A percentile compares a stretch with the other conserved stretches of the same genome.
Evolutionary conservation across 2,329 filamentous ascomycete species (phyloP).

Genomic region (Arthrobotrys musiformis): DNA sequence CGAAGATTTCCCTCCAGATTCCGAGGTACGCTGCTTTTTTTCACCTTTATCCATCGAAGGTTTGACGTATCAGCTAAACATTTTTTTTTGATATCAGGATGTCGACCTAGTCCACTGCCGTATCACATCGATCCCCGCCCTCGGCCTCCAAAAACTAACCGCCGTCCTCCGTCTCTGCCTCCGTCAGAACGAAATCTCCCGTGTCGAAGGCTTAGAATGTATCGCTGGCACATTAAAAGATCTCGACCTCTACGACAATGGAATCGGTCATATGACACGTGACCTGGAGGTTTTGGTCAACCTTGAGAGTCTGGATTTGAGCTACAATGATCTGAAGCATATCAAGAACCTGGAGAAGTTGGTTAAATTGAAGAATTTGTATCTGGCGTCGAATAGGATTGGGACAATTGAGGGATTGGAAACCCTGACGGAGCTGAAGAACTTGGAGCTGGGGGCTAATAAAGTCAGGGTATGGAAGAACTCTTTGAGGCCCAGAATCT

Average conservation of each 20-base stretch:
- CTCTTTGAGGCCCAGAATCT: background rate
- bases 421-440: conserved; percentile 77
- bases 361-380: conserved; percentile 81
- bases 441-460: conserved; percentile 92
- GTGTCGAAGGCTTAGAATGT: conserved; percentile 77
- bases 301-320: conserved; percentile 84
- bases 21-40: conserved; percentile 50
- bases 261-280: conserved; percentile 81
- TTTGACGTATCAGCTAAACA: background rate
- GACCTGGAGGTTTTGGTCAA: conserved; percentile 81
- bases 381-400: conserved; percentile 95
- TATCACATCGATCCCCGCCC: conserved; percentile 78
- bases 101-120: conserved; percentile 92
- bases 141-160: conserved; percentile 85
- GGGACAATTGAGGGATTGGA: conserved; percentile 85
- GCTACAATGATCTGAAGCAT: conserved; percentile 99
- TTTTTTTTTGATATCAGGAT: conserved; percentile 72
- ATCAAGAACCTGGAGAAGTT: conserved; percentile 74
- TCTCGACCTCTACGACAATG: conserved; percentile 95
- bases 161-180: conserved; percentile 79
- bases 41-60: background rate
- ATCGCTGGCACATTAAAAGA: conserved; percentile 78
- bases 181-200: conserved; percentile 87
- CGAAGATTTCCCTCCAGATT: conserved; percentile 58
- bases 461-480: conserved; percentile 73